These are phyloP conservation scores for Torulaspora quercuum DNA, from an alignment of 805 yeast genomes.

Conservation along the genomic window DNA sequence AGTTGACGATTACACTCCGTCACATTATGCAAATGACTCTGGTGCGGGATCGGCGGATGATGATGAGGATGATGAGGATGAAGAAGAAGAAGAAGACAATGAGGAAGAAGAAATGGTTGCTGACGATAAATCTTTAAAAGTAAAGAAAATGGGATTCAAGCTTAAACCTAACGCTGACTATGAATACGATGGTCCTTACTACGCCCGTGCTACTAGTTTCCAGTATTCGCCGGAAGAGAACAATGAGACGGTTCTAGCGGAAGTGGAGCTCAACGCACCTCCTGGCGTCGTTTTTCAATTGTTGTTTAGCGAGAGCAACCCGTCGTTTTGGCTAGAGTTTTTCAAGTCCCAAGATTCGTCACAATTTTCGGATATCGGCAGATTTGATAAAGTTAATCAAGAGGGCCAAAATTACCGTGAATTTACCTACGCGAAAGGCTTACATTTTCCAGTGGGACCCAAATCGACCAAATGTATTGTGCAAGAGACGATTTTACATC, in stretches of 20 bases:
- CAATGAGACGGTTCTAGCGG: conserved; percentile 52
- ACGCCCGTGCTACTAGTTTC: conserved; percentile 56
- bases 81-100: conserved; percentile 29
- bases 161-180: conserved; percentile 41
- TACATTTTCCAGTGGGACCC: conserved; percentile 86
- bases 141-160: conserved; percentile 23
- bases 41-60: conserved; percentile 23
- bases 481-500: conserved; percentile 53
- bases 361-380: conserved; percentile 37
- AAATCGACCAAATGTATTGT: conserved; percentile 78
- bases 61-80: conserved; percentile 36
- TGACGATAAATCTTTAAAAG: conserved; percentile 20
- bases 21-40: conserved; percentile 14
- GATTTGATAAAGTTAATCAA: conserved; percentile 35
- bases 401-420: conserved; percentile 46
- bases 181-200: conserved; percentile 59
- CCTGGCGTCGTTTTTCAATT: conserved; percentile 70
- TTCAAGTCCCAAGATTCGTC: conserved; percentile 40
- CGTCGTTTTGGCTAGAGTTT: conserved; percentile 42
- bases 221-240: conserved; percentile 43
- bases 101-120: conserved; percentile 28
- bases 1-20: conserved; percentile 40
- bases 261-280: conserved; percentile 60
- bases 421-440: conserved; percentile 68
- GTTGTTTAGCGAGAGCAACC: conserved; percentile 61